Base-by-base conservation (phyloP, 306 rosid genomes). In the Trifolium repens region DNA sequence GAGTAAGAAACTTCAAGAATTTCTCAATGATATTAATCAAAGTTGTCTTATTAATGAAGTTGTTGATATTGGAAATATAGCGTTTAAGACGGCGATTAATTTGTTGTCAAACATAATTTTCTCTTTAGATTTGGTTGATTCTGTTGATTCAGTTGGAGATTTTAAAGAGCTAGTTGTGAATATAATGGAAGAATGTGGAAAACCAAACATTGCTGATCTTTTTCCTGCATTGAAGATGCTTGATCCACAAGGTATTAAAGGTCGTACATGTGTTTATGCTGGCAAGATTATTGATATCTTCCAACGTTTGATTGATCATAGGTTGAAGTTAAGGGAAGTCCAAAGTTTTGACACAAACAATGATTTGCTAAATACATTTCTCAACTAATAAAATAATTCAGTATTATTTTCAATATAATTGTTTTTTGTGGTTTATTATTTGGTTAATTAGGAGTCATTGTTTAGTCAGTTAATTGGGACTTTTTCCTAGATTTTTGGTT, bases 141-240 rank as follows among this genome's bases (percentile, higher is more conserved):
- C 61, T 55, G 67, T 5, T 4, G 59, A 12, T 44, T 52, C 72
- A 7, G 30, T 5, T 42, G 75, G 30, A n/a, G 73, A 54, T 35
- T 76, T 26, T 5, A 40, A 54, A 22, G 74, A 76, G 3, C 11
- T 54, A 0, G 75, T 67, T 40, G 11, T n/a, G 69, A 57, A 68
- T 30, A 40, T 77, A 5, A 54, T 37, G 69, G 22, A 26, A 67
- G 46, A 68, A 42, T 24, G 32, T 67, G 75, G 74, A 30, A 77
- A 62, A 46, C 69, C 69, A 1, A 57, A 77, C 13, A 2, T 67
- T 8, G 68, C 35, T 6, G 80, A 67, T 13, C 17, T 42, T n/a
- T 76, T 76, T 14, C 74, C 74, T 5, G 2, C 35, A 9, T 2
- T 76, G 24, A 57, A 13, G 37, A 27, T 11, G 16, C 11, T 76